Evolutionary conservation across 345 rosid genomes (phyloP).

Genomic region (Hirschfeldia incana): DNA sequence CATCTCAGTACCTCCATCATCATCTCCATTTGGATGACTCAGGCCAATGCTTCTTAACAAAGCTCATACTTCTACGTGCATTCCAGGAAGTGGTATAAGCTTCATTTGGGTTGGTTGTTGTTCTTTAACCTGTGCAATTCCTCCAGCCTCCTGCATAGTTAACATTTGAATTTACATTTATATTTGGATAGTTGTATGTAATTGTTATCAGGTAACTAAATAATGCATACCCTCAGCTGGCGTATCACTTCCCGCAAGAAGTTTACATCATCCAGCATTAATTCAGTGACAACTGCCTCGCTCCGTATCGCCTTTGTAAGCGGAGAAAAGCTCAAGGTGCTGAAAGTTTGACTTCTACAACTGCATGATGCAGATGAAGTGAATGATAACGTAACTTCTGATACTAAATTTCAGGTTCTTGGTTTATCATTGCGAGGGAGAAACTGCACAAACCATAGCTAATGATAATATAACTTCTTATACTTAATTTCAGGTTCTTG

Average conservation of each 20-base stretch:
- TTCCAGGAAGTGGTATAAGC: slow-evolving; percentile 72
- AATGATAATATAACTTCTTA: no score
- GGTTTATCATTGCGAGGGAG: slow-evolving; percentile 81
- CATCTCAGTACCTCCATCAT: slow-evolving; percentile 60
- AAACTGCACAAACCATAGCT: slow-evolving; percentile 95
- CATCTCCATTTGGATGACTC: slow-evolving; percentile 75
- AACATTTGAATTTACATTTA: no score
- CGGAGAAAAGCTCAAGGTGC: slow-evolving; percentile 94
- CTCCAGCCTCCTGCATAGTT: no score
- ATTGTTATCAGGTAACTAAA: no score
- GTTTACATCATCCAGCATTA: no score
- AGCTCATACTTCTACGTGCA: slow-evolving; percentile 87
- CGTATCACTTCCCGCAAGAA: no score
- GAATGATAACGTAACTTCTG: not conserved
- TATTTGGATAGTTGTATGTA: no score
- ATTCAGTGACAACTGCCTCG: slow-evolving; percentile 50
- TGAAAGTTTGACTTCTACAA: slow-evolving; percentile 90
- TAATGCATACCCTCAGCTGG: no score
- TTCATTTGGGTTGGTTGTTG: no score
- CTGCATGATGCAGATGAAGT: slow-evolving; percentile 45
- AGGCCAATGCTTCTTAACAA: slow-evolving; percentile 73
- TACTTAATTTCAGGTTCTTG: no score
- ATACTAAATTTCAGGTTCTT: slow-evolving; percentile 15
- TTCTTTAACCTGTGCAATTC: no score
- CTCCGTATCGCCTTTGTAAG: slow-evolving; percentile 94